Conservation (phyloP, 164 flowering plant species). For the Nymphaea colorata region DNA sequence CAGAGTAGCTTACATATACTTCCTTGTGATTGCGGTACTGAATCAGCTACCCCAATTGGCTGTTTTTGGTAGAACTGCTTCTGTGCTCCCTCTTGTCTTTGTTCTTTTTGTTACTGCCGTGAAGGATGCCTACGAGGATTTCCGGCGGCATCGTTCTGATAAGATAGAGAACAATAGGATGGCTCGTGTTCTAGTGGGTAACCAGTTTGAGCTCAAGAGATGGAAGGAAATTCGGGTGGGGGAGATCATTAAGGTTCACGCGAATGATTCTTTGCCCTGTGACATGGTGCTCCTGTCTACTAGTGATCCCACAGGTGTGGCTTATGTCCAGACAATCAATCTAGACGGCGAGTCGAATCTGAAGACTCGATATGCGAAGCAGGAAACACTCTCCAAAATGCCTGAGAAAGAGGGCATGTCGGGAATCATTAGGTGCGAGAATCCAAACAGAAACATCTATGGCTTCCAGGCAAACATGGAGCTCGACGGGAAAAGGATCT, state of each 20-base stretch:
- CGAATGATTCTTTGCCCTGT: slow-evolving; percentile 78
- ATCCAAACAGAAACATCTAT: slow-evolving; percentile 89
- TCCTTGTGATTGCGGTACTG: slow-evolving; percentile 76
- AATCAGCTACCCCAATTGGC: slow-evolving; percentile 97
- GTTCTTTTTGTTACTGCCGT: slow-evolving; percentile 76
- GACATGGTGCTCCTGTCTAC: slow-evolving; percentile 86
- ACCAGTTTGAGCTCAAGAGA: slow-evolving; percentile 43
- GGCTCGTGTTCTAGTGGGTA: slow-evolving; percentile 38
- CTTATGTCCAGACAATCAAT: slow-evolving; percentile 91
- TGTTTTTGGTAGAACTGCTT: slow-evolving; percentile 78
- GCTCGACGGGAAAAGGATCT: slow-evolving; percentile 65
- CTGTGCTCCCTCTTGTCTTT: slow-evolving; percentile 76
- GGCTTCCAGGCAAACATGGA: slow-evolving; percentile 93
- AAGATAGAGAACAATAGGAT: slow-evolving; percentile 70
- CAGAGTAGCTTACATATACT: slow-evolving; percentile 87
- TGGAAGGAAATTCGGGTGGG: slow-evolving; percentile 90
- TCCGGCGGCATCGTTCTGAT: slow-evolving; percentile 73
- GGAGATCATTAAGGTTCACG: slow-evolving; percentile 56
- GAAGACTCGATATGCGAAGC: slow-evolving; percentile 95
- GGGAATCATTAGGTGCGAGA: slow-evolving; percentile 82
- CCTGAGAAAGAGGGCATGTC: slow-evolving; percentile 42
- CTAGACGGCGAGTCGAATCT: slow-evolving; percentile 95
- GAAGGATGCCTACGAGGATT: slow-evolving; percentile 95
- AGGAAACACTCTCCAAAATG: slow-evolving; percentile 59
- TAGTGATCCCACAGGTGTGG: slow-evolving; percentile 91